Percentiles rank a stretch among this genome's conserved stretches.
These are phyloP conservation scores for Botrytis paeoniae DNA, from an alignment of 2,329 filamentous ascomycete species.

Conservation along the genomic window DNA sequence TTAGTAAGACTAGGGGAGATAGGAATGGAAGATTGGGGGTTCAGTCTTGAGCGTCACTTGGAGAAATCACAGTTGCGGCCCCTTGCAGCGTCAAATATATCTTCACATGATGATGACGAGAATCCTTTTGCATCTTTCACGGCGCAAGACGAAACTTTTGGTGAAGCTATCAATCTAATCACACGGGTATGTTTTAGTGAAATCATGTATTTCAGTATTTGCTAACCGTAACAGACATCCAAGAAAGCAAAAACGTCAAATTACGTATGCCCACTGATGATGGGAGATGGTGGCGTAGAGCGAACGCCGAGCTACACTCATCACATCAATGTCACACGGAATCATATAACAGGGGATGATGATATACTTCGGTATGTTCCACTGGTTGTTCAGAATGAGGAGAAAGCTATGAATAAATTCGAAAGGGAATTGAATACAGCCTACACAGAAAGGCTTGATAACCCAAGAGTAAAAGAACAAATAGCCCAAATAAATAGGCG, in stretches of 20 bases:
- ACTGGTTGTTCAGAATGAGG: conserved; percentile 22
- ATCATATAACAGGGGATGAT: conserved; percentile 32
- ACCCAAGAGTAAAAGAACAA: conserved; percentile 25
- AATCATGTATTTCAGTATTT: neutral
- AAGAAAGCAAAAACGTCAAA: conserved; percentile 23
- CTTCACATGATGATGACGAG: conserved; percentile 21
- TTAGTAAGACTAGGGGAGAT: neutral
- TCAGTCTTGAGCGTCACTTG: neutral
- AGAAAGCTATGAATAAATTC: conserved; percentile 22
- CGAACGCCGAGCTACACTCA: conserved; percentile 31
- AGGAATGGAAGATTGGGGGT: neutral
- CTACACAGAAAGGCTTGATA: conserved; percentile 20
- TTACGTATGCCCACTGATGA: conserved; percentile 19
- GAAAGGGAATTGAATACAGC: conserved; percentile 28
- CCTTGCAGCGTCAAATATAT: neutral
- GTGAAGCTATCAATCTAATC: conserved; percentile 16
- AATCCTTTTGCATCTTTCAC: conserved; percentile 30
- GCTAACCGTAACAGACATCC: conserved; percentile 22
- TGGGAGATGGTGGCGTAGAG: conserved; percentile 21
- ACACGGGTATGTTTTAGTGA: conserved; percentile 21
- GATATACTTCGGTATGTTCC: conserved; percentile 33
- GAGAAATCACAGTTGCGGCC: neutral
- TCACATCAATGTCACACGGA: conserved; percentile 30
- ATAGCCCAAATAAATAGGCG: conserved; percentile 23
- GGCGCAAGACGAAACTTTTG: conserved; percentile 15